phyloP scores from a whole-genome alignment of 257 asterid species.

The Nicotiana benthamiana region DNA sequence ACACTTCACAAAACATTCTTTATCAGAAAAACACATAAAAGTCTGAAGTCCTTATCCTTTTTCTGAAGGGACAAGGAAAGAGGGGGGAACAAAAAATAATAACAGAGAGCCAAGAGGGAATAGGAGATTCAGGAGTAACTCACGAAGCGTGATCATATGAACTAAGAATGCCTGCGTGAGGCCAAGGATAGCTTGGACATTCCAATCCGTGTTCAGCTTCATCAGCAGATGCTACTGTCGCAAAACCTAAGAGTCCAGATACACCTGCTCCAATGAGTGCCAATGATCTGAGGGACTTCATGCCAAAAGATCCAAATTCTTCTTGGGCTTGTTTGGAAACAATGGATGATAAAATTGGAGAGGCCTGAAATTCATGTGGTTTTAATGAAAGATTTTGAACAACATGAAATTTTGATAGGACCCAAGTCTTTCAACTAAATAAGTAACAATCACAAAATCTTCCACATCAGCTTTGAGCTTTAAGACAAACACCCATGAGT shows the following conservation, averaged over 20 bases:
- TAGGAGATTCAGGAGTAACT: conserved; percentile 16
- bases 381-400: not conserved
- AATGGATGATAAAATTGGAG: conserved; percentile 23
- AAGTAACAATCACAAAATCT: not conserved
- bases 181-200: conserved; percentile 61
- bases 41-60: conserved; percentile 35
- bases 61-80: conserved; percentile 14
- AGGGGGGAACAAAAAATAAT: not conserved
- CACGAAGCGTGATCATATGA: conserved; percentile 68
- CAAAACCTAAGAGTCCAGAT: conserved; percentile 43
- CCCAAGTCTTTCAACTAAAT: not conserved
- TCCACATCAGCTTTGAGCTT: not conserved
- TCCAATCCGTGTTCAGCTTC: conserved; percentile 68
- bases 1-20: not conserved
- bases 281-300: conserved; percentile 31
- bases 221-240: conserved; percentile 45
- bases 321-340: conserved; percentile 24
- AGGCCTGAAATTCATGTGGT: conserved; percentile 21
- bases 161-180: conserved; percentile 56
- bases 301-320: conserved; percentile 28
- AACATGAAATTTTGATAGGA: not conserved
- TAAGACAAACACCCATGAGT: not conserved
- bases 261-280: conserved; percentile 52
- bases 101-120: not conserved
- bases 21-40: not conserved